Percentiles rank a stretch among this genome's conserved stretches.
Conservation (phyloP, 345 rosid genomes). For the Eutrema yunnanense region DNA sequence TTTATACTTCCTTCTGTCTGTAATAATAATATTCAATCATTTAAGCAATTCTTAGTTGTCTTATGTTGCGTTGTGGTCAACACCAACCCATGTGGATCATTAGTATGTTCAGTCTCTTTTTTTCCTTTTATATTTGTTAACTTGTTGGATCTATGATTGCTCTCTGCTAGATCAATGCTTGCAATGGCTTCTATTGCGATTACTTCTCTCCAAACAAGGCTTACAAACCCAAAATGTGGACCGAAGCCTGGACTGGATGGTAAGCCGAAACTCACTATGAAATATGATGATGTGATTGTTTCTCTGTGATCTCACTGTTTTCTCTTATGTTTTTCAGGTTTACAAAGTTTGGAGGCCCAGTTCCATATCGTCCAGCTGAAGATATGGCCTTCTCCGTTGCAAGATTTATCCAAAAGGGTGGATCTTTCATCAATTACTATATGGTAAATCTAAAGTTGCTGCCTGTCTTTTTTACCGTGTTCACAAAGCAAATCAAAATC, state of each 20-base stretch:
- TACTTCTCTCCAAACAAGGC: slow-evolving; percentile 93
- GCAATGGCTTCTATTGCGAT: slow-evolving; percentile 98
- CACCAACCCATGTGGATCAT: slow-evolving; percentile 17
- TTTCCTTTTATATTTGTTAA: background rate
- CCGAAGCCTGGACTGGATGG: slow-evolving; percentile 99
- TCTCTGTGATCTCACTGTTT: background rate
- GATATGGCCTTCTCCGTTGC: slow-evolving; percentile 97
- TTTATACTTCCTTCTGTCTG: background rate
- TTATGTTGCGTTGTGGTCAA: background rate
- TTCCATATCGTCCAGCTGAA: slow-evolving; percentile 90
- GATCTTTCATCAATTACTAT: slow-evolving; percentile 86
- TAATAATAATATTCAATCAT: slow-evolving; percentile 6
- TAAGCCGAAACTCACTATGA: slow-evolving; percentile 26
- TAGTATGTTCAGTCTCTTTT: background rate
- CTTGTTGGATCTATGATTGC: slow-evolving; percentile 4
- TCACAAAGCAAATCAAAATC: slow-evolving; percentile 8
- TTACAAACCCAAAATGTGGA: slow-evolving; percentile 99
- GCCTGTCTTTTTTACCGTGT: background rate
- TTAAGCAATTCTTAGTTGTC: slow-evolving; percentile 10
- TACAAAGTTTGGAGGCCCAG: slow-evolving; percentile 95
- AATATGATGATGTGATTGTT: background rate
- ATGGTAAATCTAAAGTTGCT: slow-evolving; percentile 52
- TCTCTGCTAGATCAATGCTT: slow-evolving; percentile 66
- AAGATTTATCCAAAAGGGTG: slow-evolving; percentile 93
- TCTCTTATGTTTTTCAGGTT: slow-evolving; percentile 42